Evolutionary conservation across 805 yeast genomes (phyloP).

Genomic region (Candida dendrica): DNA sequence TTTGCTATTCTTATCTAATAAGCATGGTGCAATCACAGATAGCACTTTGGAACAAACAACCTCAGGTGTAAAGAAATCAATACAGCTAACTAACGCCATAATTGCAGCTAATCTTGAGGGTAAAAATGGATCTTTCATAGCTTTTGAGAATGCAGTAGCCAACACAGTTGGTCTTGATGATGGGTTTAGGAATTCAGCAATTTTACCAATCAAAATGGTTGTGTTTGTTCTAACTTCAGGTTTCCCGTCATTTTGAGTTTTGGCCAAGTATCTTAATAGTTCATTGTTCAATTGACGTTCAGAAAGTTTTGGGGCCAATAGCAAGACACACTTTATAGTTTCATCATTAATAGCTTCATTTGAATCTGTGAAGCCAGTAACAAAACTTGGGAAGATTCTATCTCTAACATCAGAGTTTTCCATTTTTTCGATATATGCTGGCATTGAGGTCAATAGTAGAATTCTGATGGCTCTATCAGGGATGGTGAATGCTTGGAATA

Average conservation of each 20-base stretch:
- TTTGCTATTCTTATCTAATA: slow-evolving; percentile 64
- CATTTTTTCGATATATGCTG: slow-evolving; percentile 42
- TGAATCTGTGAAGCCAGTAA: slow-evolving; percentile 83
- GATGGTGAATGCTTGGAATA: slow-evolving; percentile 54
- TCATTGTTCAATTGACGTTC: slow-evolving; percentile 85
- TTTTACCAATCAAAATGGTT: slow-evolving; percentile 57
- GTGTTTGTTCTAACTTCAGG: slow-evolving; percentile 78
- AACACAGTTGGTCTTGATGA: slow-evolving; percentile 63
- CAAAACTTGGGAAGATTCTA: slow-evolving; percentile 57
- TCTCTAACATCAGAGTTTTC: slow-evolving; percentile 58
- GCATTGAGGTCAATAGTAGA: slow-evolving; percentile 57
- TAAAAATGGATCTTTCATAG: slow-evolving; percentile 70
- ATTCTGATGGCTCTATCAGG: slow-evolving; percentile 76
- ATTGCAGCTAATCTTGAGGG: slow-evolving; percentile 74
- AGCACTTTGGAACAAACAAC: slow-evolving; percentile 74
- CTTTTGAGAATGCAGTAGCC: slow-evolving; percentile 80
- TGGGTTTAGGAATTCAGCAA: slow-evolving; percentile 51
- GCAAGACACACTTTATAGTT: slow-evolving; percentile 60
- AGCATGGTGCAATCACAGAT: slow-evolving; percentile 78
- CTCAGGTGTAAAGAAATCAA: slow-evolving; percentile 62
- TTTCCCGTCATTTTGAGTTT: slow-evolving; percentile 68
- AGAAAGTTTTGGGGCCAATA: slow-evolving; percentile 55
- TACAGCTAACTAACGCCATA: slow-evolving; percentile 58
- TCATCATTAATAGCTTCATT: slow-evolving; percentile 75
- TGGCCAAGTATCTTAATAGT: slow-evolving; percentile 70